These are phyloP conservation scores for Galerina marginata DNA, from an alignment of 768 basidiomycete species.

Conservation along the genomic window DNA sequence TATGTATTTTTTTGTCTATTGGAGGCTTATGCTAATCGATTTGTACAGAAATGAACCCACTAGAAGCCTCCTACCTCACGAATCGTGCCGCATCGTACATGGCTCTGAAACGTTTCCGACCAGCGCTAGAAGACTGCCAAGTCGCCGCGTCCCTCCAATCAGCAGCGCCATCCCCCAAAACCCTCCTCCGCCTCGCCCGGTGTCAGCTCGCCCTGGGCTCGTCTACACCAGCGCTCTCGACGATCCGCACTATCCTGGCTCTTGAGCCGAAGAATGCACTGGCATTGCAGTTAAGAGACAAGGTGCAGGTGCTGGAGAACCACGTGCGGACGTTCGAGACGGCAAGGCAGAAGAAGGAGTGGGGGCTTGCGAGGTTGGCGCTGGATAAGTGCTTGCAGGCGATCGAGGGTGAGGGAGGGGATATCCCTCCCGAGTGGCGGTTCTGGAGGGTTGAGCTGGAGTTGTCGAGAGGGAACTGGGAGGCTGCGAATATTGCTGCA, in stretches of 20 bases:
- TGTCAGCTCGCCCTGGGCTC: constrained; percentile 85
- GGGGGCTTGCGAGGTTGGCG: constrained; percentile 80
- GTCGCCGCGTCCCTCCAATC: constrained; percentile 68
- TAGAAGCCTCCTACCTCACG: constrained; percentile 78
- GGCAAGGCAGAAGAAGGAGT: constrained; percentile 65
- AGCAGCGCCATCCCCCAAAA: constrained; percentile 47
- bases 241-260: constrained; percentile 64
- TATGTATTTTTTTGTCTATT: constrained; percentile 25
- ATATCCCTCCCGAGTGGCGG: constrained; percentile 57
- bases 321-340: constrained; percentile 69
- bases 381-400: constrained; percentile 77
- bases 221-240: constrained; percentile 67
- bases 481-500: constrained; percentile 74
- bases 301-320: constrained; percentile 63
- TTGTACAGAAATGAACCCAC: constrained; percentile 56
- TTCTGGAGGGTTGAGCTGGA: constrained; percentile 63
- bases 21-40: neutral
- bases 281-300: constrained; percentile 64
- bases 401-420: constrained; percentile 77
- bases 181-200: constrained; percentile 79
- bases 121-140: constrained; percentile 82
- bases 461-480: constrained; percentile 71
- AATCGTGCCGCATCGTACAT: constrained; percentile 90
- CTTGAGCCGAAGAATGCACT: constrained; percentile 66
- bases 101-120: constrained; percentile 75